Conservation (phyloP, 2,329 filamentous ascomycete genomes). For the Zasmidium cellare region DNA sequence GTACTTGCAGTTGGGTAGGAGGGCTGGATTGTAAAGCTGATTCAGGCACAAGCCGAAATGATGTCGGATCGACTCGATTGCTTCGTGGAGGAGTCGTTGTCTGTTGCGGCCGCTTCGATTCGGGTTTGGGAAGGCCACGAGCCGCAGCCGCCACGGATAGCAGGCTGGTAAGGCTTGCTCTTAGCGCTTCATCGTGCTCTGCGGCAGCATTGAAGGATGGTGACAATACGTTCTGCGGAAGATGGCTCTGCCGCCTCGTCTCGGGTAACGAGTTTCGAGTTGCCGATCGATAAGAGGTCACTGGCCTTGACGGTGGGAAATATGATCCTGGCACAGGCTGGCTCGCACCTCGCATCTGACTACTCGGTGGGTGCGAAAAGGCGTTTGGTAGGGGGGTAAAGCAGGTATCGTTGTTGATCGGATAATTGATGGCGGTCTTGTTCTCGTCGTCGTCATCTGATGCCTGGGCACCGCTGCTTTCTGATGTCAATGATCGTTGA, state of each 20-base stretch:
- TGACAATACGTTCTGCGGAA: constrained; percentile 67
- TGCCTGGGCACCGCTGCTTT: constrained; percentile 37
- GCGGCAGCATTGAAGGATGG: constrained; percentile 67
- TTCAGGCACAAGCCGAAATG: constrained; percentile 61
- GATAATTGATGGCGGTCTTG: constrained; percentile 74
- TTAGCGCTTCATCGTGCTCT: constrained; percentile 89
- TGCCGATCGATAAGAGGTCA: constrained; percentile 26
- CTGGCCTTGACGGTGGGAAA: constrained; percentile 40
- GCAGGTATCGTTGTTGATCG: constrained; percentile 47
- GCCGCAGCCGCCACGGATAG: constrained; percentile 94
- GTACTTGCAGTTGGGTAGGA: constrained; percentile 23
- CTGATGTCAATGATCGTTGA: constrained; percentile 35
- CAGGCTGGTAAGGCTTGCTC: constrained; percentile 90
- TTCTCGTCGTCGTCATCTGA: constrained; percentile 68
- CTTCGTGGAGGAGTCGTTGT: constrained; percentile 20
- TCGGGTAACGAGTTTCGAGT: constrained; percentile 38
- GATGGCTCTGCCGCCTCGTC: constrained; percentile 48
- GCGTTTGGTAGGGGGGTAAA: constrained; percentile 91
- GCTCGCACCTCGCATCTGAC: constrained; percentile 52
- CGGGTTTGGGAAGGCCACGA: constrained; percentile 69
- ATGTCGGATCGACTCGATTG: constrained; percentile 49
- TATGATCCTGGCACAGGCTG: constrained; percentile 47
- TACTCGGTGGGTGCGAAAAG: constrained; percentile 77
- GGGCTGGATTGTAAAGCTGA: constrained; percentile 47
- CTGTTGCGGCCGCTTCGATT: constrained; percentile 34